phyloP scores from a whole-genome alignment of 2,329 filamentous ascomycete species.

The Neurospora crassa region DNA sequence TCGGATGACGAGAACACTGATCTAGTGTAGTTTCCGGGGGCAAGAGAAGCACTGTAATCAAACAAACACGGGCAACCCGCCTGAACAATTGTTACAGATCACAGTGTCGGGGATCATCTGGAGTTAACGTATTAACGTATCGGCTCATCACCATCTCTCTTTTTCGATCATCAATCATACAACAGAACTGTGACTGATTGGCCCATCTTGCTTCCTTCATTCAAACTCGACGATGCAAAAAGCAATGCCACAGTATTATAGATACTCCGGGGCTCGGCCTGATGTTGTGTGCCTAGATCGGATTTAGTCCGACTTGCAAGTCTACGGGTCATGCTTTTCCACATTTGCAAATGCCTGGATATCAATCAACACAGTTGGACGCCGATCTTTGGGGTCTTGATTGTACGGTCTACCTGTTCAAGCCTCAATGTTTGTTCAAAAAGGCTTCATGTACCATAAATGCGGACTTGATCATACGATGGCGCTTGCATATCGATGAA shows the following conservation, averaged over 20 bases:
- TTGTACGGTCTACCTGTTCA: not conserved
- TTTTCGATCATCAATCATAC: not conserved
- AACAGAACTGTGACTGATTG: not conserved
- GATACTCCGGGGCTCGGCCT: not conserved
- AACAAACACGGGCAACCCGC: not conserved
- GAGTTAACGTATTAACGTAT: not conserved
- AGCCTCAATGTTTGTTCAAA: not conserved
- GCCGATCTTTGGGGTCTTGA: not conserved
- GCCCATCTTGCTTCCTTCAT: not conserved
- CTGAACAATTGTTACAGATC: not conserved
- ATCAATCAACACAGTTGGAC: not conserved
- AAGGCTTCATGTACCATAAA: not conserved
- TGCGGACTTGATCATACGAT: not conserved
- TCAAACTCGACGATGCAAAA: not conserved
- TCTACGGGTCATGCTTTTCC: not conserved
- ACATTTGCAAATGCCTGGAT: not conserved
- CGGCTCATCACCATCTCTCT: not conserved
- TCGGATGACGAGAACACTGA: not conserved
- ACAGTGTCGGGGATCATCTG: not conserved
- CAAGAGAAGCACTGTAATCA: not conserved
- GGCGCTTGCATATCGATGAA: not conserved
- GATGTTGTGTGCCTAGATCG: not conserved
- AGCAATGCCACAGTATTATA: not conserved
- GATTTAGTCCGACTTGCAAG: not conserved
- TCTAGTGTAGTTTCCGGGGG: not conserved